phyloP scores from a whole-genome alignment of 116 monocot species.

The Papilionanthe hybrid region DNA sequence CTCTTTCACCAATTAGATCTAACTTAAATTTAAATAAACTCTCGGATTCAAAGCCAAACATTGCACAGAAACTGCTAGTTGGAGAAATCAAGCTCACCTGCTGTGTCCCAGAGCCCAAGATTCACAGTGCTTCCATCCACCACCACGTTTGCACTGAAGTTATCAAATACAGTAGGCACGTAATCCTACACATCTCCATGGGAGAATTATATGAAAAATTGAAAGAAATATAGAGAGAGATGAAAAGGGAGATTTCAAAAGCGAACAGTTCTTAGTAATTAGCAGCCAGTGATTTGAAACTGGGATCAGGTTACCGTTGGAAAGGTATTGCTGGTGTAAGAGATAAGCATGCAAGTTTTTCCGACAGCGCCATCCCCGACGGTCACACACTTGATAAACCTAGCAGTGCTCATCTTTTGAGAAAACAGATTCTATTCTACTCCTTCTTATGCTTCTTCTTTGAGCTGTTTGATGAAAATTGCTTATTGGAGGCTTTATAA shows the following conservation, averaged over 20 bases:
- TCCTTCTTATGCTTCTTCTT: background rate
- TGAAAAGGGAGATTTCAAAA: no score
- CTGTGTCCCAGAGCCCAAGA: slow-evolving; percentile 54
- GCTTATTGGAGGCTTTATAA: background rate
- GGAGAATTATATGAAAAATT: background rate
- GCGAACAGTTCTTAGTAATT: background rate
- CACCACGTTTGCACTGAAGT: slow-evolving; percentile 66
- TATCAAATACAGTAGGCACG: slow-evolving; percentile 57
- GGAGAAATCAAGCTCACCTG: no score
- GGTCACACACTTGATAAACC: slow-evolving; percentile 76
- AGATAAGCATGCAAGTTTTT: slow-evolving; percentile 77
- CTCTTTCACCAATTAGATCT: no score
- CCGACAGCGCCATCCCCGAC: slow-evolving; percentile 74
- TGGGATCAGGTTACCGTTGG: slow-evolving; percentile 26
- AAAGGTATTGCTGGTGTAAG: slow-evolving; percentile 11
- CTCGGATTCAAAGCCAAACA: no score
- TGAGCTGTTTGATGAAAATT: no score
- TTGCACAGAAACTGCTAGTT: no score
- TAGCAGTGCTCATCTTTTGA: slow-evolving; percentile 51
- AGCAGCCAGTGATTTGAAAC: background rate
- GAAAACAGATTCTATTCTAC: no score
- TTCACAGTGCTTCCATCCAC: slow-evolving; percentile 73
- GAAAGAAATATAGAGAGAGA: background rate
- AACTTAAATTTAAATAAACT: no score
- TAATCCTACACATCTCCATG: slow-evolving; percentile 36